phyloP scores from a whole-genome alignment of 192 early-diverging fungal genomes.

The Entomortierella beljakovae region DNA sequence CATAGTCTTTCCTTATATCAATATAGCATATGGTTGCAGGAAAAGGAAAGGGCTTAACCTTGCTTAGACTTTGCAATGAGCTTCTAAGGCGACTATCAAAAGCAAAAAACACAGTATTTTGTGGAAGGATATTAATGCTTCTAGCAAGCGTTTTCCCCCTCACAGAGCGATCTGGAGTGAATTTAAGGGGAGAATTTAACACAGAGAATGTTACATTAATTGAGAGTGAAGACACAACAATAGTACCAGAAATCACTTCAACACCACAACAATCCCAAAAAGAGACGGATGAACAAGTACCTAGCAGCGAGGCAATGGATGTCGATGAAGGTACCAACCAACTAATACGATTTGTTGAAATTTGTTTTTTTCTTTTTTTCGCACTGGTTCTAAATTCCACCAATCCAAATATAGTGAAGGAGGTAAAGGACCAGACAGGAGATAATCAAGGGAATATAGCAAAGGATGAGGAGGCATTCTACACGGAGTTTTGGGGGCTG shows the following conservation, averaged over 20 bases:
- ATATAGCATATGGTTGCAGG: conserved; percentile 73
- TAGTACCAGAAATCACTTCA: conserved; percentile 48
- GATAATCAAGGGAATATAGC: neutral
- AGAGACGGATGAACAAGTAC: neutral
- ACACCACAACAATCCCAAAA: conserved; percentile 2
- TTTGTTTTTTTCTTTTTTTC: neutral
- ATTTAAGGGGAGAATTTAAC: conserved; percentile 90
- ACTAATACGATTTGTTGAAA: neutral
- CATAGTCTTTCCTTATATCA: neutral
- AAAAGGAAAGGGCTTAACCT: conserved; percentile 85
- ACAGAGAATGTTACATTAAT: conserved; percentile 68
- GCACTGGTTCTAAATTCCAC: no score
- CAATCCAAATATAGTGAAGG: no score
- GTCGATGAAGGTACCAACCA: conserved; percentile 28
- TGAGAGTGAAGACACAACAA: conserved; percentile 60
- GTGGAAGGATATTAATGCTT: conserved; percentile 91
- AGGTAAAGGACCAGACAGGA: neutral
- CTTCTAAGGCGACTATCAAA: conserved; percentile 91
- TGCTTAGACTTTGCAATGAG: conserved; percentile 90
- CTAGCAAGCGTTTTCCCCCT: conserved; percentile 88
- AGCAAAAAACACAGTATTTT: conserved; percentile 80
- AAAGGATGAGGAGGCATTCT: conserved; percentile 50
- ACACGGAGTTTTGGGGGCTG: conserved; percentile 83
- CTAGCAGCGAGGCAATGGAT: conserved; percentile 23
- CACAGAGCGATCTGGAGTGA: conserved; percentile 90